Evolutionary conservation across 345 rosid genomes (phyloP), one percentile per base, ranked within the genome.

Genomic region (Euclidium syriacum): DNA sequence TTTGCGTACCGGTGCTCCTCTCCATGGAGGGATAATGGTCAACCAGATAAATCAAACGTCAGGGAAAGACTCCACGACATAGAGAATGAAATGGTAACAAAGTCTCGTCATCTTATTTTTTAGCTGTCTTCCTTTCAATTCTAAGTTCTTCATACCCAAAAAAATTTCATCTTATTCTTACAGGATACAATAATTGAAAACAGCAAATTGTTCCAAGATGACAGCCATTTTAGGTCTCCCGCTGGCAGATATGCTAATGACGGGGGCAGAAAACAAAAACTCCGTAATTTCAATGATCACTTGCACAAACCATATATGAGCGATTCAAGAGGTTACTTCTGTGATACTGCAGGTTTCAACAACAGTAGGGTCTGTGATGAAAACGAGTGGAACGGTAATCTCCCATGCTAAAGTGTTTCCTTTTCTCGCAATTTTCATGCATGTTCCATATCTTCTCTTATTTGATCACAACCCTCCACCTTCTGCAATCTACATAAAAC

Each of bases 181-280:
- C 77, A 86, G 96, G 90, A 89, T 34, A 68, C 59, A 15, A 40
- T 79, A 48, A 77, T 81, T 72, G 64, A 78, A 71, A 78, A 80
- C 72, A 58, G 72, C 36, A 70, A 73, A 42, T 43, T 60, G 61
- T 78, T 80, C 52, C 54, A 55, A 18, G 42, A 75, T 68, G 52
- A 53, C 51, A 38, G 40, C 72, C 38, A 39, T 44, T 76, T 58
- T 24, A 72, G 72, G 44, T 72, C 78, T 42, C 75, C 81, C 42
- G 26, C 43, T 20, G 78, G 62, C 36, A 41, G 18, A 25, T 65
- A 52, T 36, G 74, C 77, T 71, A 52, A 58, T 38, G 62, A 16
- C 67, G 54, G 65, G 57, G 69, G 64, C 32, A 49, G 51, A 34
- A 73, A 41, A 51, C 75, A 65, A 35, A 78, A 61, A 29, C 40